A percentile compares a stretch with the other conserved stretches of the same genome.
Evolutionary conservation across 2,329 filamentous ascomycete genomes (phyloP).

Genomic region (Drechslerella stenobrocha): DNA sequence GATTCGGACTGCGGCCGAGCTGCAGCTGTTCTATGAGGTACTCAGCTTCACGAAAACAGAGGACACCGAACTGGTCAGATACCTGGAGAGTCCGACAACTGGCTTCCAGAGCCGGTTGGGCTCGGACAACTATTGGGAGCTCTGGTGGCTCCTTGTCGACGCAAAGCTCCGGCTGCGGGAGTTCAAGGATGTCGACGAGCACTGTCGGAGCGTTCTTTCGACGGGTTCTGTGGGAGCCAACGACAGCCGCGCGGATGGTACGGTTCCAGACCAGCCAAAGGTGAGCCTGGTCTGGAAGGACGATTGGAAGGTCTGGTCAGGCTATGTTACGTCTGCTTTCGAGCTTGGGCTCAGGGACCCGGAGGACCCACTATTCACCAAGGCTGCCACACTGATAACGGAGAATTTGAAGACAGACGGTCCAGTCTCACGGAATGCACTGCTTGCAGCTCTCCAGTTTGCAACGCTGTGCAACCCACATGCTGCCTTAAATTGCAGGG

Average conservation of each 20-base stretch:
- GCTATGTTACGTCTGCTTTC: constrained; percentile 50
- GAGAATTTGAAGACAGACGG: constrained; percentile 38
- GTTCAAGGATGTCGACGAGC: constrained; percentile 42
- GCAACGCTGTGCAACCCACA: constrained; percentile 49
- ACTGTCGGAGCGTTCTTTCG: constrained; percentile 36
- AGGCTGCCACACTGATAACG: constrained; percentile 28
- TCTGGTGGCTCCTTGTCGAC: constrained; percentile 42
- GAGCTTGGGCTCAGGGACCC: constrained; percentile 29
- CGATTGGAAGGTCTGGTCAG: constrained; percentile 54
- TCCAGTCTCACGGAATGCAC: constrained; percentile 49
- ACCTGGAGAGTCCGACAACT: constrained; percentile 38
- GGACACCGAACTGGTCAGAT: constrained; percentile 28
- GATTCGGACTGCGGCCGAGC: constrained; percentile 53
- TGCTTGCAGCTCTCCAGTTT: constrained; percentile 52
- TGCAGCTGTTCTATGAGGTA: constrained; percentile 52
- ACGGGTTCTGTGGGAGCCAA: constrained; percentile 22
- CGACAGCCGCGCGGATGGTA: constrained; percentile 18
- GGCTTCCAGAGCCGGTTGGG: constrained; percentile 39
- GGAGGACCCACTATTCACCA: constrained; percentile 33
- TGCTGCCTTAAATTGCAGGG: constrained; percentile 48
- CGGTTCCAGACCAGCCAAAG: constrained; percentile 36
- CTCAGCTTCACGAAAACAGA: constrained; percentile 35
- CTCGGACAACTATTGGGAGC: constrained; percentile 40
- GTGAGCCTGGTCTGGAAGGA: constrained; percentile 48
- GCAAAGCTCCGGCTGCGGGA: constrained; percentile 29